Evolutionary conservation across 768 basidiomycete genomes (phyloP).

Genomic region (Suillus bovinus): DNA sequence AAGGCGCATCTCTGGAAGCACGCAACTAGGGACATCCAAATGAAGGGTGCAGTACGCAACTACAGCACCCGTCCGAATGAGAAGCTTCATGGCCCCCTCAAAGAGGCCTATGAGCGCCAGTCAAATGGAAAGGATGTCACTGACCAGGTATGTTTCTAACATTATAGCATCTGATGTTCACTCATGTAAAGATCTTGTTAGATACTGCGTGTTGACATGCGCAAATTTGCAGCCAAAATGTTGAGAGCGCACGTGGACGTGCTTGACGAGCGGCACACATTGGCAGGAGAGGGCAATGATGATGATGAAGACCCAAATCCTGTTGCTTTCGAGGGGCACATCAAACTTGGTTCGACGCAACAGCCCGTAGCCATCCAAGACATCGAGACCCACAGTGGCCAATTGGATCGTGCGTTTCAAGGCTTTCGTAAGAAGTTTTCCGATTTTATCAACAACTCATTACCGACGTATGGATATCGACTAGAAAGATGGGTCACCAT

Average conservation of each 20-base stretch:
- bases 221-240: neutral
- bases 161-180: too few species aligned
- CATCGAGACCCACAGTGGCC: neutral
- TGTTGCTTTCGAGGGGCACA: neutral
- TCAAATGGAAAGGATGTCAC: neutral
- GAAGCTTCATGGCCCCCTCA: neutral
- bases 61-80: neutral
- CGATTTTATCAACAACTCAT: conserved; percentile 3
- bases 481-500: neutral
- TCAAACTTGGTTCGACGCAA: conserved; percentile 2
- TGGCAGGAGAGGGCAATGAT: neutral
- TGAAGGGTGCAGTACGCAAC: neutral
- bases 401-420: too few species aligned
- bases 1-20: neutral
- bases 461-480: neutral
- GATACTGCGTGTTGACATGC: neutral
- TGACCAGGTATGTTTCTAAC: too few species aligned
- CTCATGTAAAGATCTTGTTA: too few species aligned
- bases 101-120: neutral
- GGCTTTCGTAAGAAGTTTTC: too few species aligned
- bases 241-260: neutral
- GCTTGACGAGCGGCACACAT: neutral
- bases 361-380: neutral
- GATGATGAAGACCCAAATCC: neutral
- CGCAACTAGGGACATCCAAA: neutral